Base-by-base conservation (phyloP, 345 rosid species). In the Kandelia obovata region DNA sequence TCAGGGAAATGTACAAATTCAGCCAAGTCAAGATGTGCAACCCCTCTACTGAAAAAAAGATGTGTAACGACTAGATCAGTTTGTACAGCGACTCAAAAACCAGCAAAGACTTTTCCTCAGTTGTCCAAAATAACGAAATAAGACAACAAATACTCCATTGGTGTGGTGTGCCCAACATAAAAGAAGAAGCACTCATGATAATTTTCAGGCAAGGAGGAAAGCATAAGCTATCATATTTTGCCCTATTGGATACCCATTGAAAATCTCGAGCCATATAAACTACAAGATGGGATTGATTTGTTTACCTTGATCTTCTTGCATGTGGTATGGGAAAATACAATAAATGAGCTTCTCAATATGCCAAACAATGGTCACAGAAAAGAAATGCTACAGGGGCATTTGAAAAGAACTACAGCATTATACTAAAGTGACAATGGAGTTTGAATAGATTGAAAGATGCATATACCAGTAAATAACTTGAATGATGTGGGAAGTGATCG, bases 401-500 rank as follows among this genome's bases (percentile, higher is more conserved):
- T 27, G 10, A 28, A 13, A 47, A 23, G 23, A 47, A 28, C 46
- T 20, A 59, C 51, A 61, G 34, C 62, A 27, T 35, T 62, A 16
- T 7, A 46, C 49, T 55, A 0, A 53, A 61, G 28, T 65, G 68
- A 49, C 3, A 66, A 63, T n/a, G 66, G 67, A 52, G 47, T 8
- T 43, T 26, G 68, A 56, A 70, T 53, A 43, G 19, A 43, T 43
- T 43, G 49, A 43, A 13, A 49, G 62, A 47, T 61, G 8, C 20
- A 71, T 47, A 73, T 71, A 95, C 97, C 99, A 59, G 99, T 92
- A 73, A 82, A 92, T 64, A 95, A 73, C 86, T 88, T 90, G 79
- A 92, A 95, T 65, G 96, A 79, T 2, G 97, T 79, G 58, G 99
- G 97, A 76, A 95, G 69, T 37, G 99, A 88, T 62, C 99, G 80